Base-by-base conservation (phyloP, 805 yeast species). In the Saccharomycopsis sp. region DNA sequence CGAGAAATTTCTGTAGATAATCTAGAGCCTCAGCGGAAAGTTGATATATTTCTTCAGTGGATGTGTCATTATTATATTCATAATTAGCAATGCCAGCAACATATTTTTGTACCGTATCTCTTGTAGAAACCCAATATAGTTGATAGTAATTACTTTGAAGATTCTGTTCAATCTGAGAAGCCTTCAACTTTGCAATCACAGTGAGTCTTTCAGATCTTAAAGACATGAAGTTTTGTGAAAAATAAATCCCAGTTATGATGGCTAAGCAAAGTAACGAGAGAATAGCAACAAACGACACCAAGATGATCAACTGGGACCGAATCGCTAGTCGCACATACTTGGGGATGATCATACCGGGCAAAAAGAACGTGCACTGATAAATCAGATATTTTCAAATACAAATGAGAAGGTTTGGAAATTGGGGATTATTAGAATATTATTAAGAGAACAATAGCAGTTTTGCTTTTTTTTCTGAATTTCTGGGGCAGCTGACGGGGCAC, bases 181-280 rank as follows among this genome's bases (percentile, higher is more conserved):
- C 75, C 57, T 85, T 86, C 41, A 87, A 63, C 56, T 82, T 82
- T 2, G 95, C 82, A 17, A 86, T 82, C 33, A 84, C 84, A 51
- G 72, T 73, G 20, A 87, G 62, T 42, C 87, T 70, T 46, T 83
- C 87, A 1, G 78, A 74, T 51, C 94, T 66, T 33, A 82, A 58
- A 35, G 69, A 59, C 23, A 75, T 69, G 44, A 79, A 73, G 47
- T 74, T 79, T 17, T 64, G 57, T 3, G 84, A 72, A 56, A 81
- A 84, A 57, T 83, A 83, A 3, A 80, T 71, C 37, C 83, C 92
- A 8, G 85, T 74, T 19, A 81, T 86, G 17, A 82, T 64, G 5
- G 92, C 87, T 34, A 87, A 60, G 2, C 84, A 75, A 21, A 80
- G 65, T 36, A 87, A 64, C 1, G 94, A 82, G 39, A 79, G 61